Conservation (phyloP, 352 stramenopile species). For the Pythium scleroteichum region DNA sequence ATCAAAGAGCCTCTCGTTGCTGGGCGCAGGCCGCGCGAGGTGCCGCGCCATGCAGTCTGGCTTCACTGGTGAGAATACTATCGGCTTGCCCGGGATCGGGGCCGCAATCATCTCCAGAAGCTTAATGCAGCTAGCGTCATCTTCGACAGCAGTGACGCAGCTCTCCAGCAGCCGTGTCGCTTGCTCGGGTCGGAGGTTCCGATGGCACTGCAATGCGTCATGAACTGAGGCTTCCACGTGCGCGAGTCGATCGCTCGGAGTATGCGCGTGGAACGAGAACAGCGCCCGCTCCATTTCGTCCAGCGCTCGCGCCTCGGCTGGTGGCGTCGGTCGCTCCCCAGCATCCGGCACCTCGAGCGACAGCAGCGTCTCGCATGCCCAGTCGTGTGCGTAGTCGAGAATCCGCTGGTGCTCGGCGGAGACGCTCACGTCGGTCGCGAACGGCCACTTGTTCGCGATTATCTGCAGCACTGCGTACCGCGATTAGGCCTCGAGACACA, state of each 20-base stretch:
- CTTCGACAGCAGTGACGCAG: not conserved
- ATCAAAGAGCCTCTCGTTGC: slow-evolving; percentile 8
- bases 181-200: not conserved
- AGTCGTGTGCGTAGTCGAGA: slow-evolving; percentile 25
- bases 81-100: not conserved
- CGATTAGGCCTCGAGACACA: not conserved
- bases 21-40: not conserved
- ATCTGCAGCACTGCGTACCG: slow-evolving; percentile 17
- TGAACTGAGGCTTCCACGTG: not conserved
- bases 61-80: not conserved
- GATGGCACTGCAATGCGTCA: not conserved
- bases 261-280: slow-evolving; percentile 8
- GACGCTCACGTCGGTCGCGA: not conserved
- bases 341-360: slow-evolving; percentile 1
- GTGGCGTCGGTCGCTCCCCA: not conserved
- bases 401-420: slow-evolving; percentile 11
- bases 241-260: not conserved
- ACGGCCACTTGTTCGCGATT: slow-evolving; percentile 22
- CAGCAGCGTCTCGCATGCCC: slow-evolving; percentile 24
- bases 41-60: slow-evolving; percentile 1
- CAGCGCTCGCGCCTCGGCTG: not conserved
- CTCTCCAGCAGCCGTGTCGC: slow-evolving; percentile 14
- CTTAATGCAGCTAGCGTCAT: not conserved
- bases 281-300: slow-evolving; percentile 13
- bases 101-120: slow-evolving; percentile 5